phyloP scores from a whole-genome alignment of 2,329 filamentous ascomycete species.

The Diplocarpon rosae region DNA sequence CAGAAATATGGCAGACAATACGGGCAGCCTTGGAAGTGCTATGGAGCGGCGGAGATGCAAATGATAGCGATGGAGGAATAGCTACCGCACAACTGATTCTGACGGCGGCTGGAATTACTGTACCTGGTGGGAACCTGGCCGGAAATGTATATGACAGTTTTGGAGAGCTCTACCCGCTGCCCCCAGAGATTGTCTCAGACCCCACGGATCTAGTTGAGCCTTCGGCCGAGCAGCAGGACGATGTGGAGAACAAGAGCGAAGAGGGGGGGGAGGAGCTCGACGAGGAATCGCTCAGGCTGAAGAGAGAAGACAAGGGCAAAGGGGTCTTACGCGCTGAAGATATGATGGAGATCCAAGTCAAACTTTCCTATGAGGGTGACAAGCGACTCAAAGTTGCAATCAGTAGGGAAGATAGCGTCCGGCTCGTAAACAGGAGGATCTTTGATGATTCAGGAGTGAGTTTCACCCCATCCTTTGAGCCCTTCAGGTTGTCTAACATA shows the following conservation, averaged over 20 bases:
- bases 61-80: conserved; percentile 33
- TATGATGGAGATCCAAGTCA: conserved; percentile 18
- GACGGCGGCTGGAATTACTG: conserved; percentile 63
- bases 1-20: conserved; percentile 73
- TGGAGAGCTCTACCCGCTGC: conserved; percentile 59
- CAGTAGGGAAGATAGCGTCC: conserved; percentile 51
- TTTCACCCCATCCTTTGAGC: conserved; percentile 8
- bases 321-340: conserved; percentile 19
- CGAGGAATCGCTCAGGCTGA: conserved; percentile 34
- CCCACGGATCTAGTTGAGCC: conserved; percentile 42
- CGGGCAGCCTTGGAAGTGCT: conserved; percentile 56
- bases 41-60: conserved; percentile 34
- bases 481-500: background rate
- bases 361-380: conserved; percentile 34
- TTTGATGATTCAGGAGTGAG: conserved; percentile 53
- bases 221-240: conserved; percentile 25
- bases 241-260: conserved; percentile 16
- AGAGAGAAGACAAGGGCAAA: conserved; percentile 35
- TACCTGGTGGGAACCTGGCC: conserved; percentile 61
- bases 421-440: conserved; percentile 50
- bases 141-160: conserved; percentile 56
- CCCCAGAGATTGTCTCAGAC: conserved; percentile 57
- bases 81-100: conserved; percentile 71
- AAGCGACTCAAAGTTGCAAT: conserved; percentile 51
- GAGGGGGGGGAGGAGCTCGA: conserved; percentile 19